A percentile compares a stretch with the other conserved stretches of the same genome.
Evolutionary conservation across 1,284 basidiomycete species (phyloP).

Genomic region (Austropuccinia psidii): DNA sequence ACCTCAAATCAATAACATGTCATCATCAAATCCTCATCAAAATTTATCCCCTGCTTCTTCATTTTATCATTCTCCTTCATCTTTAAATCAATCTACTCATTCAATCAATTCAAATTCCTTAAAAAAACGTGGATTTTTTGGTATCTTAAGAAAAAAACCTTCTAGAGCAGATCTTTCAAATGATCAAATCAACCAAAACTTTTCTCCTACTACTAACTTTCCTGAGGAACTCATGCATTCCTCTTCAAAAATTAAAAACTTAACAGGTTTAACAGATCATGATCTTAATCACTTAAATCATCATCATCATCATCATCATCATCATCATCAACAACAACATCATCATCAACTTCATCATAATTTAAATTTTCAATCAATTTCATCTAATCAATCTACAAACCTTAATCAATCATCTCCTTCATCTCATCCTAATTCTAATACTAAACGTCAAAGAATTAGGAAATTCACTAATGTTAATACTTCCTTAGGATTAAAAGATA

Average conservation of each 20-base stretch:
- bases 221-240: slow-evolving; percentile 21
- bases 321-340: neutral
- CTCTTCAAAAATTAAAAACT: slow-evolving; percentile 30
- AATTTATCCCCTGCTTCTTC: no score
- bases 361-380: neutral
- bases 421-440: neutral
- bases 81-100: no score
- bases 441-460: slow-evolving; percentile 16
- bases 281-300: neutral
- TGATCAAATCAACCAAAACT: neutral
- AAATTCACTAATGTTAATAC: slow-evolving; percentile 7
- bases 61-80: no score
- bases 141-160: slow-evolving; percentile 30
- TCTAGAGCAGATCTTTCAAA: slow-evolving; percentile 1
- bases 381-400: no score
- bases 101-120: no score
- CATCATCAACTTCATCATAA: neutral
- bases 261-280: slow-evolving; percentile 18
- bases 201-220: neutral
- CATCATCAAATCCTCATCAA: no score
- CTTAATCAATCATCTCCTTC: neutral
- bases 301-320: neutral
- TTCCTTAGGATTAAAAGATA: slow-evolving; percentile 18
- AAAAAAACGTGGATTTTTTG: slow-evolving; percentile 34
- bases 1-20: no score